Evolutionary conservation across 108 stramenopile species (phyloP).

Genomic region (Cylindrotheca fusiformis): DNA sequence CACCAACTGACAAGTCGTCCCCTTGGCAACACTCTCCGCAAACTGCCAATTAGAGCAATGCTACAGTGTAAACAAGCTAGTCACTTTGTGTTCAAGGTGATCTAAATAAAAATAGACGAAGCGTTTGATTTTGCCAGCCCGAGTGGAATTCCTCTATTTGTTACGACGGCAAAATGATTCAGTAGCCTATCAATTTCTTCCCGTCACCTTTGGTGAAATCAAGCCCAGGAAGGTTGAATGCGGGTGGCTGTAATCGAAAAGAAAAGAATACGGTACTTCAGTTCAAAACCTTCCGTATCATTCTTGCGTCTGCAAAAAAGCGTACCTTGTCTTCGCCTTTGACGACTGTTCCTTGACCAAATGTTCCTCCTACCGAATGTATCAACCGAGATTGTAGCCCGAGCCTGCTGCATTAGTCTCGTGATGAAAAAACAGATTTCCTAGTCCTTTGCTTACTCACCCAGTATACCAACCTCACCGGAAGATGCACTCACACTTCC

Average conservation of each 20-base stretch:
- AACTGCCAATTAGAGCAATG: neutral
- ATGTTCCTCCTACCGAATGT: slow-evolving; percentile 8
- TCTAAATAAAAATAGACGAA: no score
- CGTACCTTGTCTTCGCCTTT: slow-evolving; percentile 75
- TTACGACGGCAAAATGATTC: no score
- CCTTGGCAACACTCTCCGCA: neutral
- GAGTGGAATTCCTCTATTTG: no score
- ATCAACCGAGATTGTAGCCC: neutral
- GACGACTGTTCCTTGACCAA: slow-evolving; percentile 60
- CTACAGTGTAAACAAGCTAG: no score
- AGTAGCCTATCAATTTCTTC: slow-evolving; percentile 69
- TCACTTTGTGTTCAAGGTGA: no score
- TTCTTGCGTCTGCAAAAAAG: no score
- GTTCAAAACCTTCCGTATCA: no score
- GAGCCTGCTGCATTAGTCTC: neutral
- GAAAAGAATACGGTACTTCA: neutral
- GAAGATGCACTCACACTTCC: slow-evolving; percentile 57
- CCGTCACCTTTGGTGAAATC: slow-evolving; percentile 65
- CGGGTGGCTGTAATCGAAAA: slow-evolving; percentile 36
- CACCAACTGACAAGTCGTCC: neutral
- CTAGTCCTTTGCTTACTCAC: no score
- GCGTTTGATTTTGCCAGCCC: no score
- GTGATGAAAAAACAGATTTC: neutral
- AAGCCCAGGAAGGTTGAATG: slow-evolving; percentile 64
- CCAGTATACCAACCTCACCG: slow-evolving; percentile 77